Conservation (phyloP, 2,329 filamentous ascomycete genomes). For the Alternaria sp. region DNA sequence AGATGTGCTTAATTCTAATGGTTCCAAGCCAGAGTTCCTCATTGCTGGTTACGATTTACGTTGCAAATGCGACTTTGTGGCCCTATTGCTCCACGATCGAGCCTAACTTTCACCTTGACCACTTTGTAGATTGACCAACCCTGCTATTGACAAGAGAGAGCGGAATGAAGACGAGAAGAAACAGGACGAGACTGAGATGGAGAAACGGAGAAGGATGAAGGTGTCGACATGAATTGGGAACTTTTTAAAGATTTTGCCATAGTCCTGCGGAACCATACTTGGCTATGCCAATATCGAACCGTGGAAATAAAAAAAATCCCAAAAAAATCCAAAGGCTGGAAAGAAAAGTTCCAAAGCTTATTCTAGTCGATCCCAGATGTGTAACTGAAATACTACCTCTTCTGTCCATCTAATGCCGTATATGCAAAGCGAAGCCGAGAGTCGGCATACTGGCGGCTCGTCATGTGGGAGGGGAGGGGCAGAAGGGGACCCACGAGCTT, state of each 20-base stretch:
- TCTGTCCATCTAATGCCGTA: neutral
- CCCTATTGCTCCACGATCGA: neutral
- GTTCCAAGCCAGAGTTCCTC: neutral
- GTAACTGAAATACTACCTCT: neutral
- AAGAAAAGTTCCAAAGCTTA: neutral
- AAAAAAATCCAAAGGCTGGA: neutral
- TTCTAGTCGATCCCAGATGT: neutral
- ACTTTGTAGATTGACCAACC: neutral
- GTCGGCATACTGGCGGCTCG: conserved; percentile 3
- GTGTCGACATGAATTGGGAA: neutral
- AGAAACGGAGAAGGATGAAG: neutral
- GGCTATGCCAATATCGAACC: neutral
- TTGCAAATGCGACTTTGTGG: neutral
- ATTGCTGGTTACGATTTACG: neutral
- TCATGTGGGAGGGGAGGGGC: neutral
- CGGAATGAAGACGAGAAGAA: neutral
- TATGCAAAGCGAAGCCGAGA: conserved; percentile 3
- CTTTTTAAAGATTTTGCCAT: neutral
- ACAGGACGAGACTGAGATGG: neutral
- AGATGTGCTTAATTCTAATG: neutral
- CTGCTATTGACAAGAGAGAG: neutral
- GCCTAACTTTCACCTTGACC: neutral
- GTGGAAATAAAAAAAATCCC: too few relatives aligned
- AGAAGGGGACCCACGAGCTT: neutral
- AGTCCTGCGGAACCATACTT: neutral